Conservation (phyloP, 805 yeast species). For the Cyberlindnera suaveolens region DNA sequence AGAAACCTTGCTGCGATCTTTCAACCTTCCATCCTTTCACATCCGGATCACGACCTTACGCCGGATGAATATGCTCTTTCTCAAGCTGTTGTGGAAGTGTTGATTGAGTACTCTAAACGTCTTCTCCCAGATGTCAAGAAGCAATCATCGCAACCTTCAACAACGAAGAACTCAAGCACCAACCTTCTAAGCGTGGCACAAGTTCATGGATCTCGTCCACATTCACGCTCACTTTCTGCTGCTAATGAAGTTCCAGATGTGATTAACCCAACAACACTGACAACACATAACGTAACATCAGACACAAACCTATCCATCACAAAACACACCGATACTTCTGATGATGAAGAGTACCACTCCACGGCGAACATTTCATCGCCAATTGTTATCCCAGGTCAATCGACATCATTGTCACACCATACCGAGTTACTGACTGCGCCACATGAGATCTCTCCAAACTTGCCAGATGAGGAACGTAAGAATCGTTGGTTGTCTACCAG, state of each 20-base stretch:
- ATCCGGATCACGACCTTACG: slow-evolving; percentile 86
- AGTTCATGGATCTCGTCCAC: slow-evolving; percentile 22
- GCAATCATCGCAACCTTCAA: slow-evolving; percentile 5
- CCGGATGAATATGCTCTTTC: slow-evolving; percentile 89
- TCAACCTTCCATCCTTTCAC: slow-evolving; percentile 93
- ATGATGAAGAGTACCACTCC: slow-evolving; percentile 6
- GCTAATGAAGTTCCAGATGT: slow-evolving; percentile 37
- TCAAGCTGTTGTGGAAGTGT: slow-evolving; percentile 79
- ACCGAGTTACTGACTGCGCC: slow-evolving; percentile 1
- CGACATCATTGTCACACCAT: neutral
- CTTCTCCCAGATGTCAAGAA: slow-evolving; percentile 53
- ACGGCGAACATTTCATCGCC: slow-evolving; percentile 1
- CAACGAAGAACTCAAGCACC: slow-evolving; percentile 12
- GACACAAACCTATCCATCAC: slow-evolving; percentile 7
- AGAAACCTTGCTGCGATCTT: slow-evolving; percentile 91
- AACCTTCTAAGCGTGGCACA: slow-evolving; percentile 13
- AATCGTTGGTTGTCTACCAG: slow-evolving; percentile 20
- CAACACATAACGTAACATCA: slow-evolving; percentile 3
- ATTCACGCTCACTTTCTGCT: slow-evolving; percentile 39
- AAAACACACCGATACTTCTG: slow-evolving; percentile 5
- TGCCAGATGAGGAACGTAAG: slow-evolving; percentile 24
- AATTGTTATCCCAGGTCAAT: slow-evolving; percentile 6
- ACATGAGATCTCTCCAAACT: slow-evolving; percentile 5
- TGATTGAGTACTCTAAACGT: slow-evolving; percentile 79
- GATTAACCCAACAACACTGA: slow-evolving; percentile 15